Percentiles rank a stretch among this genome's conserved stretches.
Evolutionary conservation across 2,329 filamentous ascomycete genomes (phyloP).

Genomic region (Fusarium sp.): DNA sequence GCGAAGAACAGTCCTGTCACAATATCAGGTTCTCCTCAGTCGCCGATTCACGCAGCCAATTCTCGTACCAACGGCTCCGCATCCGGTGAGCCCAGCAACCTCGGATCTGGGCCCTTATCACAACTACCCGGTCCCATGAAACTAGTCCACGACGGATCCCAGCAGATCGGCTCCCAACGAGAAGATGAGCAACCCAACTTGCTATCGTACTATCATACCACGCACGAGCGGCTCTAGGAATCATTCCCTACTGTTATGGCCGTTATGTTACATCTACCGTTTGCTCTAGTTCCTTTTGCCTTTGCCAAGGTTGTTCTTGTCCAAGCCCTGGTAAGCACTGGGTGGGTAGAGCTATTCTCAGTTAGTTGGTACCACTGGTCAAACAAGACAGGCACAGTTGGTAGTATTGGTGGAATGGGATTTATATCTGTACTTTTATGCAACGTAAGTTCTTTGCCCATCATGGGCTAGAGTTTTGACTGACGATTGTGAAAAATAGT

Average conservation of each 20-base stretch:
- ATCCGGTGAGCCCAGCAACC: not conserved
- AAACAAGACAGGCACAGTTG: conserved; percentile 70
- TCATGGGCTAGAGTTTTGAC: too few relatives aligned
- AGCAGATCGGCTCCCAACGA: rapidly evolving
- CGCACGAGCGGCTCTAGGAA: conserved; percentile 68
- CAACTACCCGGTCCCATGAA: conserved; percentile 9
- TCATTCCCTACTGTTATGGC: conserved; percentile 74
- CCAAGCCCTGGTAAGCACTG: conserved; percentile 74
- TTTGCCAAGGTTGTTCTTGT: conserved; percentile 79
- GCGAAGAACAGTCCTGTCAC: too few relatives aligned
- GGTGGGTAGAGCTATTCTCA: conserved; percentile 77
- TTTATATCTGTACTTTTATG: conserved; percentile 74
- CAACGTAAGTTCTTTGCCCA: too few relatives aligned
- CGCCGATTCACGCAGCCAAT: not conserved
- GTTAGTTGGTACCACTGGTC: conserved; percentile 79
- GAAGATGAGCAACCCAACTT: conserved; percentile 55
- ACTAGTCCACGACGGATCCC: not conserved
- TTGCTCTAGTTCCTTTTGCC: conserved; percentile 73
- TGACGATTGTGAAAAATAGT: conserved; percentile 54
- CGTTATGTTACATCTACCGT: conserved; percentile 70
- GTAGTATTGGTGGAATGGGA: conserved; percentile 74
- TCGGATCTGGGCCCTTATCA: not conserved
- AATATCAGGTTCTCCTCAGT: too few relatives aligned
- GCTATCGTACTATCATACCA: conserved; percentile 55
- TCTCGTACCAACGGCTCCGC: not conserved